Evolutionary conservation across 75 land plant genomes (phyloP), one percentile per base, ranked within the genome.

Genomic region (Azolla pinnata): DNA sequence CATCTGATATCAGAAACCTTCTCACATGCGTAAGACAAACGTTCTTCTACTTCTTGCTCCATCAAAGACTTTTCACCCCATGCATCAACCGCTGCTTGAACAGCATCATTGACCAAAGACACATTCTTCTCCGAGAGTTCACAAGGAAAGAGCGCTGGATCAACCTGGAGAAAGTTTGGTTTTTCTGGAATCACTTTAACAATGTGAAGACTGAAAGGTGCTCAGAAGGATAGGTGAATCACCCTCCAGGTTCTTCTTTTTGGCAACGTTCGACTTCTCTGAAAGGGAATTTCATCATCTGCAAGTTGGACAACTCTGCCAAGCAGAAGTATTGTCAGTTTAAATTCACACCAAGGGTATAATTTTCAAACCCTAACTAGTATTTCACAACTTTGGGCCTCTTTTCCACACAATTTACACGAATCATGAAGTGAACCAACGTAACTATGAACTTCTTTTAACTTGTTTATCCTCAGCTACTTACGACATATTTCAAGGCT

Each of bases 21-120:
- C 54, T 95, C 99, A 68, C 91, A 95, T 48, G 91, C 80, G 79
- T 90, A 95, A 30, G 99, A 95, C 32, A 95, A 79, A 17, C 92
- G 72, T 33, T 95, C 96, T 62, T 95, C 99, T 44, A 88, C 99
- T 71, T 86, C 97, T 76, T 90, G 88, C 73, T 90, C 97, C 33
- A 88, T 65, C 57, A 90, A 67, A 31, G 85, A 73, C 62, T 73
- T 90, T 63, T 77, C 56, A 12, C 99, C 99, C 99, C 97, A 95
- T 2, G 83, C 54, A 68, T 79, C 69, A 49, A 81, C 88, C 59
- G 99, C 97, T 58, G 73, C 66, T 30, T 81, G 61, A 27, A 90
- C 99, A 40, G 97, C 99, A 61, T 86, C 85, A 31, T 86, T 83
- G 20, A 83, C 80, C 59, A 86, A 74, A 27, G 72, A 72, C 9